These are phyloP conservation scores for Mucor piriformis DNA, from an alignment of 371 early-diverging fungal species.

Conservation along the genomic window DNA sequence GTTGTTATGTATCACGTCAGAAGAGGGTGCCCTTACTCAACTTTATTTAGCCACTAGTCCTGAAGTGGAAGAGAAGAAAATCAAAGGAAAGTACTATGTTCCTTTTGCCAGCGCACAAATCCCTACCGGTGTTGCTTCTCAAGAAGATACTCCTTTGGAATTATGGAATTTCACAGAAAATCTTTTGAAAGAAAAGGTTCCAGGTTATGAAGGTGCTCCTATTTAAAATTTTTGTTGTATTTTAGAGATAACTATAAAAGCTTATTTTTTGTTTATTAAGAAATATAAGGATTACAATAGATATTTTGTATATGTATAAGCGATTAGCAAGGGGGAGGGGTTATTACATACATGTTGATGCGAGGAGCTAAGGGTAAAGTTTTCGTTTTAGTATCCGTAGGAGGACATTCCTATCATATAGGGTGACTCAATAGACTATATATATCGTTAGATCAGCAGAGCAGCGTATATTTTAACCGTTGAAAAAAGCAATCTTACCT, in stretches of 20 bases:
- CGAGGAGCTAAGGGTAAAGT: too few species aligned
- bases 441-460: background rate
- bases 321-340: too few species aligned
- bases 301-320: background rate
- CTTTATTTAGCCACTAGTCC: slow-evolving; percentile 69
- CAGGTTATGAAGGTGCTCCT: slow-evolving; percentile 36
- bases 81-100: slow-evolving; percentile 54
- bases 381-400: background rate
- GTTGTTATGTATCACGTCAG: slow-evolving; percentile 25
- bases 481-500: background rate
- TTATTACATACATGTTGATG: too few species aligned
- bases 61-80: slow-evolving; percentile 55
- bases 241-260: too few species aligned
- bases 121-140: slow-evolving; percentile 18
- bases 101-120: slow-evolving; percentile 17
- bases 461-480: background rate
- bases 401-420: slow-evolving; percentile 1
- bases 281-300: too few species aligned
- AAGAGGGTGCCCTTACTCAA: slow-evolving; percentile 64
- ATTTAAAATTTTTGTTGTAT: slow-evolving; percentile 11
- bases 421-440: background rate
- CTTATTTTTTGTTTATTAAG: too few species aligned
- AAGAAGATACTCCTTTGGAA: slow-evolving; percentile 23
- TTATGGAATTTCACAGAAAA: slow-evolving; percentile 48
- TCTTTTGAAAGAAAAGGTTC: slow-evolving; percentile 39